Conservation (phyloP, 305 asterid species). For the Vinca major region DNA sequence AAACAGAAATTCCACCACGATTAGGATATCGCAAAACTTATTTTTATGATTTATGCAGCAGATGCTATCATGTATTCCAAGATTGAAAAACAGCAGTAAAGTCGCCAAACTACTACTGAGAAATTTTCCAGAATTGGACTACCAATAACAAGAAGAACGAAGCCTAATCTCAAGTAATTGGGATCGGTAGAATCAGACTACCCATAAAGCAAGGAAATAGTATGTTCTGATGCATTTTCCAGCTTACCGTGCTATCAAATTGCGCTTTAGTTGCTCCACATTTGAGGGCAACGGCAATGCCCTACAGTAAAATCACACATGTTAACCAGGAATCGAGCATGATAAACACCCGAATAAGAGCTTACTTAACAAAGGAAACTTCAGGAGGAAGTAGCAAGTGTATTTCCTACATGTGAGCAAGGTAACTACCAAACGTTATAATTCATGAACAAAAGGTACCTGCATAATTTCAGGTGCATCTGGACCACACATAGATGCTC, state of each 20-base stretch:
- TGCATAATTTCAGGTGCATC: constrained; percentile 98
- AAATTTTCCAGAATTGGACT: background rate
- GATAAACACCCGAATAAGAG: background rate
- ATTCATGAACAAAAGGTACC: constrained; percentile 30
- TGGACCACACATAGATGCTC: constrained; percentile 99
- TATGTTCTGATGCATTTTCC: background rate
- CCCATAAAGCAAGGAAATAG: background rate
- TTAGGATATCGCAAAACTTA: background rate
- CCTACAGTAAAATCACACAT: constrained; percentile 35
- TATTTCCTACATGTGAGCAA: background rate
- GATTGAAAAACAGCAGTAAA: background rate
- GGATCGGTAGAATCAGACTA: too few species aligned
- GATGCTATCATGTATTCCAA: background rate
- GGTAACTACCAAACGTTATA: background rate
- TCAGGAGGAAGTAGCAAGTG: background rate
- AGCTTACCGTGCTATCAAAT: constrained; percentile 85
- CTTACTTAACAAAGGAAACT: background rate
- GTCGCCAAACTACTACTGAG: background rate
- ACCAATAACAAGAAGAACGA: background rate
- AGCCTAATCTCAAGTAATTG: too few species aligned
- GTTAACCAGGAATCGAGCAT: background rate
- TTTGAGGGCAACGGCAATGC: constrained; percentile 82
- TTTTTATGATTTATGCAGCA: background rate
- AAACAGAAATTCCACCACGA: background rate
- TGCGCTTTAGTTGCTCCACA: constrained; percentile 99